Percentiles rank a stretch among this genome's conserved stretches.
Evolutionary conservation across 2,329 filamentous ascomycete species (phyloP).

Genomic region (Zymoseptoria brevis): DNA sequence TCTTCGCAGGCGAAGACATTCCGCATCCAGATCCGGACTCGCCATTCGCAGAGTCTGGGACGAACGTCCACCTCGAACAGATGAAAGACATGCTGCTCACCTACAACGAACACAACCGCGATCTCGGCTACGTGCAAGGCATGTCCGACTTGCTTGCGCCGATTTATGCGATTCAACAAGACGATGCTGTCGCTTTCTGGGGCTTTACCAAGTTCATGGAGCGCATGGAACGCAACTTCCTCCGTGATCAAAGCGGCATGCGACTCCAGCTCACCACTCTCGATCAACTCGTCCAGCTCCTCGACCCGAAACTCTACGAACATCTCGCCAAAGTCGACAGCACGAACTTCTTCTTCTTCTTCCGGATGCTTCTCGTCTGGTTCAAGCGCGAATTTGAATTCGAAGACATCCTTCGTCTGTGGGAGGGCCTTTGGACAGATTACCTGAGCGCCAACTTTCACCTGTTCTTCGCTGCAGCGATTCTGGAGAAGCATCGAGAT

Average conservation of each 20-base stretch:
- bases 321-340: slow-evolving; percentile 86
- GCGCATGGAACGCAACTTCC: slow-evolving; percentile 93
- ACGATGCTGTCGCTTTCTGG: slow-evolving; percentile 96
- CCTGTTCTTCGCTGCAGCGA: slow-evolving; percentile 85
- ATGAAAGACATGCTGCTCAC: slow-evolving; percentile 99
- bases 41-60: slow-evolving; percentile 84
- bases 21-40: slow-evolving; percentile 94
- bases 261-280: slow-evolving; percentile 80
- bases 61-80: slow-evolving; percentile 95
- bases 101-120: slow-evolving; percentile 96
- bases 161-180: slow-evolving; percentile 94
- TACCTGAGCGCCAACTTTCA: slow-evolving; percentile 84
- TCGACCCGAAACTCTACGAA: slow-evolving; percentile 89
- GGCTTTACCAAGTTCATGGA: slow-evolving; percentile 94
- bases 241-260: slow-evolving; percentile 95
- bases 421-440: slow-evolving; percentile 94
- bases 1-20: slow-evolving; percentile 93
- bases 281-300: slow-evolving; percentile 90
- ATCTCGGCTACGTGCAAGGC: slow-evolving; percentile 93
- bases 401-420: slow-evolving; percentile 75
- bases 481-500: slow-evolving; percentile 90
- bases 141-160: slow-evolving; percentile 97
- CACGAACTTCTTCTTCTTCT: slow-evolving; percentile 99
- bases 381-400: slow-evolving; percentile 96
- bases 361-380: slow-evolving; percentile 97